Percentiles rank a stretch among this genome's conserved stretches.
Evolutionary conservation across 2,329 filamentous ascomycete species (phyloP).

Genomic region (Aspergillus ibericus): DNA sequence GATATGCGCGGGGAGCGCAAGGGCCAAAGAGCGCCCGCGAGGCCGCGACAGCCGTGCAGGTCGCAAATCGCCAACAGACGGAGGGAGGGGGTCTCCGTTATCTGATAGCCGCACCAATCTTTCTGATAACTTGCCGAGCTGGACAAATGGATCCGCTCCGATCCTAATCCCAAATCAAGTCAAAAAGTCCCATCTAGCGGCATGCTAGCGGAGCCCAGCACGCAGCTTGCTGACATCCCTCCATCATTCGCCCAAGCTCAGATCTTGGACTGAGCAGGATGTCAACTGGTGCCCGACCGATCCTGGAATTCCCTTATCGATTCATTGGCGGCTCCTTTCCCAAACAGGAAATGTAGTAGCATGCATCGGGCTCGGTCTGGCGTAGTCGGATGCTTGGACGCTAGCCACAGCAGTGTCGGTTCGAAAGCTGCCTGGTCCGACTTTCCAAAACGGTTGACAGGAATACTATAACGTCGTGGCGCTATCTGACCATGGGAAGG

Average conservation of each 20-base stretch:
- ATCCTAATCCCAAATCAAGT: slow-evolving; percentile 31
- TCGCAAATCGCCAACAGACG: background rate
- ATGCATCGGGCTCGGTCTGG: background rate
- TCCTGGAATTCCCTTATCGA: background rate
- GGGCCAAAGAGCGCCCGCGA: background rate
- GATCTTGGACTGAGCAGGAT: background rate
- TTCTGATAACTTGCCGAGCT: slow-evolving; percentile 8
- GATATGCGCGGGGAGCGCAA: background rate
- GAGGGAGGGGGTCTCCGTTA: background rate
- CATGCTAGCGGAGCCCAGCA: background rate
- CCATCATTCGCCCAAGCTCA: background rate
- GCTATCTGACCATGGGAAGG: background rate
- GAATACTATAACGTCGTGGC: background rate
- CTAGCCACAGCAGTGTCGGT: background rate
- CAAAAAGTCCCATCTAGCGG: slow-evolving; percentile 29
- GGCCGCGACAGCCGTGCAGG: background rate
- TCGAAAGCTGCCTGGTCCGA: slow-evolving; percentile 6
- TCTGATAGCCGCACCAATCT: slow-evolving; percentile 1
- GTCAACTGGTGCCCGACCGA: background rate
- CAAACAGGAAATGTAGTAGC: background rate
- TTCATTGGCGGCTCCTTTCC: background rate
- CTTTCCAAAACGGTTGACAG: slow-evolving; percentile 3
- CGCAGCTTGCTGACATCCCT: background rate
- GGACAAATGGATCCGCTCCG: background rate
- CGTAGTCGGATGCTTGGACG: background rate